Evolutionary conservation across 345 rosid genomes (phyloP), one percentile per base, ranked within the genome.

Genomic region (Brassica nigra): DNA sequence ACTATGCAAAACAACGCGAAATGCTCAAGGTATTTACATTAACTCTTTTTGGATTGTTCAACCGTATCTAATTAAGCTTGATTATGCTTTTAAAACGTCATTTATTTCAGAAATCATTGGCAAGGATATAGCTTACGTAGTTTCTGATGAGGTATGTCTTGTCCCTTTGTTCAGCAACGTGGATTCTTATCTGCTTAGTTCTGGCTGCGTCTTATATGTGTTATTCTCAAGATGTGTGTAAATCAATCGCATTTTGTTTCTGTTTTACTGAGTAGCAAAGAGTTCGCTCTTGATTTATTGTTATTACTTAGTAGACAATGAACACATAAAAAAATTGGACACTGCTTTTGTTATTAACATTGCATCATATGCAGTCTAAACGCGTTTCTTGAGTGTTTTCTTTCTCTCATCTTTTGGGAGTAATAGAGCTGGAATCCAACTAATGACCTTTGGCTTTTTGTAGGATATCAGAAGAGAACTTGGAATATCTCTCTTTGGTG

Each of bases 381-480:
- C 18, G 3, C 6, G 27, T 16, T 70, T 30, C n/a, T 30, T 4
- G 3, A 6, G 39, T 52, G 44, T 52, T 31, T n/a, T 16, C 42
- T 2, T 29, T 47, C 61, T 47, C 61, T 39, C 47, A 33, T 42
- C 58, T 27, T 42, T 54, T 30, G 58, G 16, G 61, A n/a, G 15
- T 54, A 23, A 20, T 54, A 0, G 36, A 62, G 37, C 47, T 20
- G 20, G 61, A 33, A 5, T 44, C 33, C 16, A 20, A 33, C 34
- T 64, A 12, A 64, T 37, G 15, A 7, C 58, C 27, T 55, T 54
- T 78, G 61, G 0, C 15, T 0, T 49, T 55, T 55, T 34, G 9
- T 28, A 80, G 83, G 83, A 80, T 80, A 80, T 80, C 27, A 74
- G 83, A 62, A 80, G 83, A 74, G 78, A 80, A 68, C 9, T 80